Conservation (phyloP, 1,284 basidiomycete species). For the Sanguinoderma infundibulare region DNA sequence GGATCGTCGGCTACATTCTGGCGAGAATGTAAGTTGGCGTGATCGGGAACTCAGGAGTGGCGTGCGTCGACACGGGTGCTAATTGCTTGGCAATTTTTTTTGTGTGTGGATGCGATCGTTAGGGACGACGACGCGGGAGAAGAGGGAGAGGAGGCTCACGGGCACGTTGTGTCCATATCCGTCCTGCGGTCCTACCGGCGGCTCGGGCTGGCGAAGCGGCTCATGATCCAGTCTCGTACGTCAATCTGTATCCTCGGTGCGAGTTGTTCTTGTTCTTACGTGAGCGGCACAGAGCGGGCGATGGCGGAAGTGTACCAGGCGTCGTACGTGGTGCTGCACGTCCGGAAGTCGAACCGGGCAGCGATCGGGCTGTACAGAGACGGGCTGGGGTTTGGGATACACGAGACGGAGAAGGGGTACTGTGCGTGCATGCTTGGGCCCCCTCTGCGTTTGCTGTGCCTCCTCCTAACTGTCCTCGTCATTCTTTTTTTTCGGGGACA, state of each 20-base stretch:
- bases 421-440: conserved; percentile 58
- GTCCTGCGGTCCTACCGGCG: conserved; percentile 85
- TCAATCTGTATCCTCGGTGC: conserved; percentile 32
- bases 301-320: conserved; percentile 83
- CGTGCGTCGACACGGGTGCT: neutral
- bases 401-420: conserved; percentile 80
- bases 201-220: conserved; percentile 83
- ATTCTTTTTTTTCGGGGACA: conserved; percentile 32
- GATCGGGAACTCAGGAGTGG: neutral
- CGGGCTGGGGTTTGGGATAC: conserved; percentile 80
- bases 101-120: conserved; percentile 2
- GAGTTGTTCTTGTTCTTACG: conserved; percentile 2
- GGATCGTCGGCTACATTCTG: conserved; percentile 93
- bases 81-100: neutral
- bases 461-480: neutral
- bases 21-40: conserved; percentile 83
- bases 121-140: conserved; percentile 76
- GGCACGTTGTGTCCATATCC: conserved; percentile 91
- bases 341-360: conserved; percentile 85
- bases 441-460: neutral
- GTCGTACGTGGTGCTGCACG: conserved; percentile 80
- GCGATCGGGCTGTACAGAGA: conserved; percentile 85
- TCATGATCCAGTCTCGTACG: conserved; percentile 86
- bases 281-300: conserved; percentile 65
- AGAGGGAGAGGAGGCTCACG: conserved; percentile 68